Percentiles rank a stretch among this genome's conserved stretches.
Evolutionary conservation across 371 early-diverging fungal genomes (phyloP).

Genomic region (Sanchytrium tribonematis): DNA sequence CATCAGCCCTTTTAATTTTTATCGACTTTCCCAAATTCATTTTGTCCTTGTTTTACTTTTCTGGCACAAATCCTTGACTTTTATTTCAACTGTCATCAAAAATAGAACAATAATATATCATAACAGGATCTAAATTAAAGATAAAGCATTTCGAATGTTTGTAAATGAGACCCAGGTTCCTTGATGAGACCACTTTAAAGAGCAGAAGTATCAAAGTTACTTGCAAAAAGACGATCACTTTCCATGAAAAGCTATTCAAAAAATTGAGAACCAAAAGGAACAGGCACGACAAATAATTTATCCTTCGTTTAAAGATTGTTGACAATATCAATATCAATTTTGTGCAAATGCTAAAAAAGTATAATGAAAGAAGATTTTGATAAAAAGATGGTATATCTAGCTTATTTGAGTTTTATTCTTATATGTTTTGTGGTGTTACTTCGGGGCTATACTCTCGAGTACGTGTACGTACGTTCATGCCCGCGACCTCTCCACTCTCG

Average conservation of each 20-base stretch:
- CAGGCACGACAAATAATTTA: neutral
- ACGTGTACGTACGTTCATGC: too few relatives aligned
- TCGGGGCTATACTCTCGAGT: too few relatives aligned
- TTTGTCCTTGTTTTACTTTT: too few relatives aligned
- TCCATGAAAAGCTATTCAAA: neutral
- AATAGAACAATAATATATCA: too few relatives aligned
- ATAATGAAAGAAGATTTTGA: too few relatives aligned
- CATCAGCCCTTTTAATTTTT: neutral
- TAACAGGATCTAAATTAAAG: too few relatives aligned
- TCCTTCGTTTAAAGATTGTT: neutral
- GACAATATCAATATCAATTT: neutral
- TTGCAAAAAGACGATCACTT: neutral
- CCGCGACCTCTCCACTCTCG: too few relatives aligned
- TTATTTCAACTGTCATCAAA: too few relatives aligned
- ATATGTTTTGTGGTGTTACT: too few relatives aligned
- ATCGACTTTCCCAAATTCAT: neutral
- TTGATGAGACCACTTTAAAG: neutral
- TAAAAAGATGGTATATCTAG: too few relatives aligned
- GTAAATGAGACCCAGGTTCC: neutral
- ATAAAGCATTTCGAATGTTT: neutral
- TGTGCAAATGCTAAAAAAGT: neutral
- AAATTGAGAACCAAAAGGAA: neutral
- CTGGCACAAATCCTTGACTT: too few relatives aligned
- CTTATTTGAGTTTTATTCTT: too few relatives aligned
- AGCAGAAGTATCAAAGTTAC: neutral